A percentile compares a stretch with the other conserved stretches of the same genome.
phyloP scores from a whole-genome alignment of 208 protist genomes.

The Trypanosoma avium region DNA sequence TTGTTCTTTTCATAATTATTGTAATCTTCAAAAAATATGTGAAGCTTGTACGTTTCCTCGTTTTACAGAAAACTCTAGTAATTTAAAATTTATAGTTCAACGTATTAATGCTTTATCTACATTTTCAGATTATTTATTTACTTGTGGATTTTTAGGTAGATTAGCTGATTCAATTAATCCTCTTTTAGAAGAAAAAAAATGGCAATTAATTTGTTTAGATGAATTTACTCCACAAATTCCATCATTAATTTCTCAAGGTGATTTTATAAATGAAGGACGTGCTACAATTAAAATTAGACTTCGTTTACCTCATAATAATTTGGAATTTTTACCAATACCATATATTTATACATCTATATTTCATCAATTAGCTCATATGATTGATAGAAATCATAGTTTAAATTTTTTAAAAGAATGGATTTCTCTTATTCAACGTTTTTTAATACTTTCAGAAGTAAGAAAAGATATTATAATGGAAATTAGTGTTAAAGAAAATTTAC shows the following conservation, averaged over 20 bases:
- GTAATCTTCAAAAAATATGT: slow-evolving; percentile 12
- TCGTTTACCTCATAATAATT: background rate
- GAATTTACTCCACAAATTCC: slow-evolving; percentile 12
- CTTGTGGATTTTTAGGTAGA: slow-evolving; percentile 4
- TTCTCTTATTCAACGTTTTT: slow-evolving; percentile 9
- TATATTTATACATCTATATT: slow-evolving; percentile 17
- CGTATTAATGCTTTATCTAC: background rate
- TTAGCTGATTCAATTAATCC: slow-evolving; percentile 20
- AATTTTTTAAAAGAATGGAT: slow-evolving; percentile 22
- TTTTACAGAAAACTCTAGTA: background rate
- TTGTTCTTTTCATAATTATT: slow-evolving; percentile 38
- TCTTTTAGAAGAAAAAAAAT: slow-evolving; percentile 13
- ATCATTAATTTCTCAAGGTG: slow-evolving; percentile 5
- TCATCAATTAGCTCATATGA: slow-evolving; percentile 29
- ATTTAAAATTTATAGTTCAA: background rate
- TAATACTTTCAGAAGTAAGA: background rate
- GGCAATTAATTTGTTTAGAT: slow-evolving; percentile 12
- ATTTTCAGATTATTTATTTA: background rate
- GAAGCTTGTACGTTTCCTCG: slow-evolving; percentile 18
- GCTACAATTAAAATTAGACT: slow-evolving; percentile 8
- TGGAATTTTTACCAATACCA: slow-evolving; percentile 16
- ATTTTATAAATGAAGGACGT: background rate
- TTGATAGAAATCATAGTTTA: slow-evolving; percentile 11
- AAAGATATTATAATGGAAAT: background rate
- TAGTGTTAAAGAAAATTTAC: slow-evolving; percentile 3